Evolutionary conservation across 352 stramenopile species (phyloP).

Genomic region (Phytophthora kernoviae): DNA sequence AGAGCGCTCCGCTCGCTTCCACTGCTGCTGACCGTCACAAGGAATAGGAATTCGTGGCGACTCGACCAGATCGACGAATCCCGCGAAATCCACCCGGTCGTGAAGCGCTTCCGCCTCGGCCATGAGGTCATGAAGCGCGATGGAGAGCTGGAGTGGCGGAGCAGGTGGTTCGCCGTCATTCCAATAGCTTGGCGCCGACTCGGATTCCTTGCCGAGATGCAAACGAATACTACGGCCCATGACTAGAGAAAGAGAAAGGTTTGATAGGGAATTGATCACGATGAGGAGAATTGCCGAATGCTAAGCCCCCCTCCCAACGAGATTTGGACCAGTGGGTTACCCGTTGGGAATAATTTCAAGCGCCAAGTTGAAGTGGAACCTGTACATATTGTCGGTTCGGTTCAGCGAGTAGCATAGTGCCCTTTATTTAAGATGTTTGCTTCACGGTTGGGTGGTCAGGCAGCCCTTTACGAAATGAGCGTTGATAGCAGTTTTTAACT

Average conservation of each 20-base stretch:
- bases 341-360: not conserved
- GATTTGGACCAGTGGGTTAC: conserved; percentile 10
- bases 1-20: conserved; percentile 30
- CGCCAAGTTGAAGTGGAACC: not conserved
- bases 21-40: conserved; percentile 13
- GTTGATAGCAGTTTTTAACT: too few relatives aligned
- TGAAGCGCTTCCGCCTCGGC: conserved; percentile 19
- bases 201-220: conserved; percentile 9
- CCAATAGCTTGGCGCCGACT: conserved; percentile 18
- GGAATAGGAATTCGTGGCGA: conserved; percentile 10
- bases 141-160: conserved; percentile 17
- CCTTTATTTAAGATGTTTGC: too few relatives aligned
- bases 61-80: conserved; percentile 22
- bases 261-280: not conserved
- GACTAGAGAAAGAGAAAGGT: conserved; percentile 5
- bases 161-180: conserved; percentile 17
- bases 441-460: too few relatives aligned
- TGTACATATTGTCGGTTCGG: too few relatives aligned
- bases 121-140: conserved; percentile 18
- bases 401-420: too few relatives aligned
- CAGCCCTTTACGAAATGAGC: too few relatives aligned
- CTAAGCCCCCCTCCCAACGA: not conserved
- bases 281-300: conserved; percentile 15
- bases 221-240: conserved; percentile 10
- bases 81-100: conserved; percentile 23